Conservation (phyloP, 2,329 filamentous ascomycete genomes). For the Talaromyces amestolkiae region DNA sequence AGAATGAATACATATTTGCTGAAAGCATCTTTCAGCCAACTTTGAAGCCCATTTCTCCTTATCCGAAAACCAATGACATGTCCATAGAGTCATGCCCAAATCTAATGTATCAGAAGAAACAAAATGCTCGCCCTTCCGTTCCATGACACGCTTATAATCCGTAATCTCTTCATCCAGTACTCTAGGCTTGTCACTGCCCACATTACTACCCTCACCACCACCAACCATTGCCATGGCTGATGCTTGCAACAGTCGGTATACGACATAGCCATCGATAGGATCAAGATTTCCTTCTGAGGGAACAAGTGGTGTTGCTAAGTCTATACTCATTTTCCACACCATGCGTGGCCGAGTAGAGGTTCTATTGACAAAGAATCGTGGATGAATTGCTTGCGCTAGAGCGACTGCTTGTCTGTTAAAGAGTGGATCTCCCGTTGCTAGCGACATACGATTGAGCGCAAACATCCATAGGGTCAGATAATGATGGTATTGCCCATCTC, state of each 20-base stretch:
- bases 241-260: constrained; percentile 50
- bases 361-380: constrained; percentile 49
- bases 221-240: constrained; percentile 34
- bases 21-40: constrained; percentile 38
- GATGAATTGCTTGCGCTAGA: constrained; percentile 54
- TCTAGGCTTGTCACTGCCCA: constrained; percentile 7
- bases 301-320: constrained; percentile 50
- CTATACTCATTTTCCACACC: constrained; percentile 58
- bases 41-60: constrained; percentile 50
- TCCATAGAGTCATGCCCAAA: constrained; percentile 60
- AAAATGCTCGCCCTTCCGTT: constrained; percentile 43
- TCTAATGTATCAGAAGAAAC: constrained; percentile 55
- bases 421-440: constrained; percentile 45
- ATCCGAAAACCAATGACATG: constrained; percentile 50
- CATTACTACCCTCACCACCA: constrained; percentile 24
- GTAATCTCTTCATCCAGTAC: constrained; percentile 51
- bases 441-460: constrained; percentile 54
- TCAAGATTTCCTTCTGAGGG: constrained; percentile 56
- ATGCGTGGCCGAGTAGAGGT: constrained; percentile 39
- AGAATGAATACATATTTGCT: constrained; percentile 34
- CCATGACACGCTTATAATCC: constrained; percentile 53
- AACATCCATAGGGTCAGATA: constrained; percentile 65
- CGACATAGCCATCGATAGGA: constrained; percentile 54
- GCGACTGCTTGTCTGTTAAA: constrained; percentile 55
- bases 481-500: constrained; percentile 62